Base-by-base conservation (phyloP, 306 rosid genomes). In the Pterocarpus macrocarpus region DNA sequence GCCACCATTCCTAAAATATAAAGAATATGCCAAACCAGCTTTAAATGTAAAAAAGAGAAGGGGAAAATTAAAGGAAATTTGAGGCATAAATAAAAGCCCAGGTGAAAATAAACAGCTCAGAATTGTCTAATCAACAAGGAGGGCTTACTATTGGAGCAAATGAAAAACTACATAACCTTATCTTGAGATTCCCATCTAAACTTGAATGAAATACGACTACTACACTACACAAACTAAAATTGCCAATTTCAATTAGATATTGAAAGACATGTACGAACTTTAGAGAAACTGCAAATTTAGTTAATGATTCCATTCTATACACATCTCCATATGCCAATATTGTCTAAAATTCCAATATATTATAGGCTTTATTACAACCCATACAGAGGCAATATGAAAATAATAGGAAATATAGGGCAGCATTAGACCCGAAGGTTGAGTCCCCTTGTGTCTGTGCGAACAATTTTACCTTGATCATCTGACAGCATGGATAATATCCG, bases 401-500 rank as follows among this genome's bases (percentile, higher is more conserved):
- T 47, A 63, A 73, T 28, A 47, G 2, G 53, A 43, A 47, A 66
- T 32, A 68, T 32, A 58, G 7, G 63, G 64, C 56, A 75, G 68
- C 28, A 73, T 62, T 67, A 56, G 68, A 17, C 59, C 34, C 64
- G n/a, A 11, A 76, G 36, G n/a, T 12, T 38, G 13, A 68, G 12
- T 34, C 33, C 32, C 7, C 57, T 36, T 5, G 6, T 39, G 10
- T 80, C 14, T 30, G 10, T 1, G 69, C n/a, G 2, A 4, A 74
- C 22, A 66, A 52, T 9, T 79, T 82, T 85, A 95, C 98, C 97
- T 91, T 91, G 97, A 0, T 92, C 97, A 78, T 95, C 97, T 36
- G 97, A 84, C 73, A 95, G 84, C 73, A 91, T 55, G 50, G 86
- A 75, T 73, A 92, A 85, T 84, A 95, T 91, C 75, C 98, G 90